phyloP scores from a whole-genome alignment of 2,329 filamentous ascomycete genomes.

The Talaromyces sp. region DNA sequence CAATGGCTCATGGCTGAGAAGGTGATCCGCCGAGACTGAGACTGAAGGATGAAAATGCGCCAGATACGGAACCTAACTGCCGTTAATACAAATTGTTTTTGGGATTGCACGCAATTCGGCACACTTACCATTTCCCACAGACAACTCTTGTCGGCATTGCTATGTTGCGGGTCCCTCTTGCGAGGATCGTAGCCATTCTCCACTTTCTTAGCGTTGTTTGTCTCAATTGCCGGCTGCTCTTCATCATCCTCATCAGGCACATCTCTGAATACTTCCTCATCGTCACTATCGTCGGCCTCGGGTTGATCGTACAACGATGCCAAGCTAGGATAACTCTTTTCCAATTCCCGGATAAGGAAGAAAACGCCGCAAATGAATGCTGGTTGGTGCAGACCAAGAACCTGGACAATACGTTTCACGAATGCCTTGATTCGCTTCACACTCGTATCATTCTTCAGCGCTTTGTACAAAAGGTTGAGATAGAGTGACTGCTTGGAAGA shows the following conservation, averaged over 20 bases:
- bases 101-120: neutral
- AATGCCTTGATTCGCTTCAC: constrained; percentile 92
- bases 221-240: constrained; percentile 19
- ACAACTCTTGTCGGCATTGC: constrained; percentile 87
- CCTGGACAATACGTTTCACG: constrained; percentile 84
- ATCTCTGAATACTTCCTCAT: constrained; percentile 65
- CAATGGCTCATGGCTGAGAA: constrained; percentile 65
- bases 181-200: constrained; percentile 67
- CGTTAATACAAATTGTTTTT: constrained; percentile 6
- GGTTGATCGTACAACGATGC: constrained; percentile 73
- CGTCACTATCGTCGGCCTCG: constrained; percentile 68
- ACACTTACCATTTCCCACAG: constrained; percentile 80
- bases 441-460: constrained; percentile 85
- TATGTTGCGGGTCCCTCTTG: constrained; percentile 86
- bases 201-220: constrained; percentile 26
- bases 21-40: constrained; percentile 68
- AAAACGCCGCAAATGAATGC: constrained; percentile 91
- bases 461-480: constrained; percentile 82
- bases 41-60: constrained; percentile 92
- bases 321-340: constrained; percentile 73
- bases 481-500: constrained; percentile 96
- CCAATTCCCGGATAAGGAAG: constrained; percentile 79
- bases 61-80: constrained; percentile 57
- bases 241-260: constrained; percentile 53
- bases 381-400: constrained; percentile 82